Evolutionary conservation across 2,329 filamentous ascomycete genomes (phyloP), one percentile per base, ranked within the genome.

Genomic region (Xylaria sp.): DNA sequence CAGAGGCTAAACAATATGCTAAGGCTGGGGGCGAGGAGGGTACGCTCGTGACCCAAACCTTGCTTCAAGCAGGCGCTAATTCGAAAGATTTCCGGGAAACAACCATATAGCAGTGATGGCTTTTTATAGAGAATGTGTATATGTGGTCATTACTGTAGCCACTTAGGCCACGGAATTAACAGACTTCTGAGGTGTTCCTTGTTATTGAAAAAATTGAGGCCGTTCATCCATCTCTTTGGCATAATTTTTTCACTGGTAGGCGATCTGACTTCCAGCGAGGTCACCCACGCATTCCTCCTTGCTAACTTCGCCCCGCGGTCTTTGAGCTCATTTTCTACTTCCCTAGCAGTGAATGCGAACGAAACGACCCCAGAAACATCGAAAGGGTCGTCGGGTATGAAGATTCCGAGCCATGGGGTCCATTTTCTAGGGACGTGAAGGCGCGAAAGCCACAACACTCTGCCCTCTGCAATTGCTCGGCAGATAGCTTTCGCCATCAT

Each of bases 401-500:
- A 56, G 23, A 56, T 48, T 6, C 36, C 38, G 10, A 63, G 49
- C 49, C 49, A 63, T 10, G 60, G 60, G 20, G 60, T 63, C 60
- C 60, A 63, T 46, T 33, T 53, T 26, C 48, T n/a, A 6, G 49
- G 49, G 9, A 63, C 36, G 36, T 63, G 60, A 17, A 54, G 60
- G 15, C 60, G 60, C 36, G 60, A 63, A 33, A 63, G 60, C 60
- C 60, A 63, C 60, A 63, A 36, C 23, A 56, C 60, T 46, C 60
- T 44, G 15, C 60, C 60, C 49, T 63, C 60, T 9, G 60, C 60
- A 33, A 63, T 63, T 31, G 48, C 60, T 44, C 60, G 60, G 48
- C 49, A 63, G 49, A 56, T 56, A 20, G 60, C 60, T 46, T 63
- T 63, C 10, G 60, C 60, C 60, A 63, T 63, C 60, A 63, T 63